Conservation (phyloP, 2,329 filamentous ascomycete genomes). For the Aspergillus candidus region DNA sequence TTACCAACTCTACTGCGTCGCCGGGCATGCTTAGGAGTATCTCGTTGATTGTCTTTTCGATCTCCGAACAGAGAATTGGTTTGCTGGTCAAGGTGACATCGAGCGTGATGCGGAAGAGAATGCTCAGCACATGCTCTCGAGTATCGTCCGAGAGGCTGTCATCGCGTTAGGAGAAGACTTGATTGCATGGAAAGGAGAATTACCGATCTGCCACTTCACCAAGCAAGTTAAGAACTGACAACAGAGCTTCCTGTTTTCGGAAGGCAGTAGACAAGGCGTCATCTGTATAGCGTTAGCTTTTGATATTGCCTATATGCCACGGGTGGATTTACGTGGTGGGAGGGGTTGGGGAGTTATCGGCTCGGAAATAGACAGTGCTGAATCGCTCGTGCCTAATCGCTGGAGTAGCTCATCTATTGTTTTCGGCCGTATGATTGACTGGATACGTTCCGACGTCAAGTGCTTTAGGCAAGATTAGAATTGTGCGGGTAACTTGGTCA, state of each 20-base stretch:
- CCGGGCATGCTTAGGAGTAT: constrained; percentile 23
- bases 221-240: constrained; percentile 33
- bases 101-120: constrained; percentile 34
- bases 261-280: constrained; percentile 8
- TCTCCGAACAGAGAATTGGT: constrained; percentile 22
- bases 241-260: constrained; percentile 16
- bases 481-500: not conserved
- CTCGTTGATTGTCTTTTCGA: constrained; percentile 29
- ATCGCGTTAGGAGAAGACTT: constrained; percentile 7
- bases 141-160: constrained; percentile 31
- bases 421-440: constrained; percentile 31
- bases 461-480: constrained; percentile 20
- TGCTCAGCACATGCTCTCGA: constrained; percentile 24
- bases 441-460: constrained; percentile 23
- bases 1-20: constrained; percentile 18
- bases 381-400: constrained; percentile 50
- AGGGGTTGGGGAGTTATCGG: constrained; percentile 21
- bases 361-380: constrained; percentile 37
- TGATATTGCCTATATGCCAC: not conserved
- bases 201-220: constrained; percentile 28
- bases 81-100: constrained; percentile 30
- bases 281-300: constrained; percentile 8
- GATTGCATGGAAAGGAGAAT: not conserved
- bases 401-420: constrained; percentile 50
- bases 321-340: constrained; percentile 15